Base-by-base conservation (phyloP, 345 rosid genomes). In the Geranium brycei region DNA sequence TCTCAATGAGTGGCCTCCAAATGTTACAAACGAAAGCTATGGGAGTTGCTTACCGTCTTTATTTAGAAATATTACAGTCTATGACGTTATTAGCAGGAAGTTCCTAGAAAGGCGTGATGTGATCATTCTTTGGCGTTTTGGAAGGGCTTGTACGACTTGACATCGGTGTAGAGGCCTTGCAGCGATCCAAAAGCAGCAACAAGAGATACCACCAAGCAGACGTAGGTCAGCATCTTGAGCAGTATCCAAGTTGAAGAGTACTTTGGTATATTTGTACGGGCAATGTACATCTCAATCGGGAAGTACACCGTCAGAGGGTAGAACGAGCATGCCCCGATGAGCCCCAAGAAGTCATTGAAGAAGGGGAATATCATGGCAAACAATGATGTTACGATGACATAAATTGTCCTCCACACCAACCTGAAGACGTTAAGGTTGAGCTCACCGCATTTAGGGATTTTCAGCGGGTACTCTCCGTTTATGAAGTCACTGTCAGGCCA, bases 251-350 rank as follows among this genome's bases (percentile, higher is more conserved):
- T 62, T 12, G 61, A 15, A 63, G 62, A 61, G 58, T 65, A 41
- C n/a, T 58, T 57, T 40, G 30, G 51, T 51, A 69, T 57, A 17
- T 31, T 66, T 1, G 47, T 62, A 14, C 51, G 70, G 0, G 40
- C 19, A 5, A 53, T 51, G 59, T 66, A 60, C 77, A 65, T 72
- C 53, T 38, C 62, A 2, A 71, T 4, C 7, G 68, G 76, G 59
- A 76, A 72, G 41, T 72, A 72, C 4, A 76, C 68, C 0, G 73
- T 69, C 31, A 77, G 53, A 15, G 71, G 74, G 71, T 71, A 70
- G 35, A 69, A 74, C 1, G 58, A 23, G 1, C 55, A 19, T 3
- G 71, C 61, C 1, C 74, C 71, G 4, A 75, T 64, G 14, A 74
- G 68, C 3, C 71, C 69, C 28, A 69, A 53, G 13, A 70, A 19